These are phyloP conservation scores for Coprinellus micaceus DNA, from an alignment of 768 basidiomycete genomes.

Conservation along the genomic window DNA sequence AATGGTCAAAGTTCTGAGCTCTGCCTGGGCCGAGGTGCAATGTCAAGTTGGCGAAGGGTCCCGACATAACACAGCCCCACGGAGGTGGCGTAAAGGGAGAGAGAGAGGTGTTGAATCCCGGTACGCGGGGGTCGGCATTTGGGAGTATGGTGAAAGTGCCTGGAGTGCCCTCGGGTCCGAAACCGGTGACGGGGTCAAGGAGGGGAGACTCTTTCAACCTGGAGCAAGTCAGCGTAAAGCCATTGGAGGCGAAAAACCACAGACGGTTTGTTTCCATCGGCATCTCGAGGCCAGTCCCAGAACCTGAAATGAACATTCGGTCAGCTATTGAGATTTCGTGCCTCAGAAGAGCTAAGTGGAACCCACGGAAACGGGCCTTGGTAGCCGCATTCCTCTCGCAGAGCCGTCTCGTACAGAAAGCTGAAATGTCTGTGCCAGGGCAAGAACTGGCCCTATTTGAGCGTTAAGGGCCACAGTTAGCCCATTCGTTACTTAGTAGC, in stretches of 20 bases:
- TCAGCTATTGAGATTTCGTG: not conserved
- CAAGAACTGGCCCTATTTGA: conserved; percentile 23
- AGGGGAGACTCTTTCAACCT: no score
- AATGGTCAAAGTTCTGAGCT: not conserved
- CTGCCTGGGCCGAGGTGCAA: not conserved
- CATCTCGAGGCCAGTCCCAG: conserved; percentile 3
- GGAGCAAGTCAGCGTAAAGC: no score
- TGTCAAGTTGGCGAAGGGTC: not conserved
- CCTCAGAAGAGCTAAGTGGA: no score
- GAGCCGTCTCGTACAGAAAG: conserved; percentile 20
- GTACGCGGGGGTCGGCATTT: no score
- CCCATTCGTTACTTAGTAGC: no score
- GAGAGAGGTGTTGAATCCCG: no score
- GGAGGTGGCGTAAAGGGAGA: no score
- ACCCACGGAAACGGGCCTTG: conserved; percentile 22
- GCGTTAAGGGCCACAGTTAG: not conserved
- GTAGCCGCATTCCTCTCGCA: conserved; percentile 23
- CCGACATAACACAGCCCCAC: not conserved
- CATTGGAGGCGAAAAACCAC: not conserved
- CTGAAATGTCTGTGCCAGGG: conserved; percentile 25
- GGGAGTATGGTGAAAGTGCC: no score
- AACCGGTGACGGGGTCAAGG: no score
- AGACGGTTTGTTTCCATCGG: not conserved
- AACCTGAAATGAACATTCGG: not conserved
- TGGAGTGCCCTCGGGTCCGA: no score